Percentiles rank a stretch among this genome's conserved stretches.
Conservation (phyloP, 306 rosid genomes). For the Hippophae gyantsensis region DNA sequence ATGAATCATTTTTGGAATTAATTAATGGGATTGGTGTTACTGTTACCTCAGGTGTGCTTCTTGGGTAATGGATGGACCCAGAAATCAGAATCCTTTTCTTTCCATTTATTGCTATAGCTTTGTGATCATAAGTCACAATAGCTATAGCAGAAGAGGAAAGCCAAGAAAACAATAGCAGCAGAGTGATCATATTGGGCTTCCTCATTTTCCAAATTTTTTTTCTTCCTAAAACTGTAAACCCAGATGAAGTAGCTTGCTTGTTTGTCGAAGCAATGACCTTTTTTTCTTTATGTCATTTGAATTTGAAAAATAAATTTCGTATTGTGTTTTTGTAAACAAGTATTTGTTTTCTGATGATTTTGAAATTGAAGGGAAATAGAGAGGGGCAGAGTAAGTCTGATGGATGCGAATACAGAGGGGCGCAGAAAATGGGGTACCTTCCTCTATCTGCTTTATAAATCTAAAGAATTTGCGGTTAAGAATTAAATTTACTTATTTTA, state of each 20-base stretch:
- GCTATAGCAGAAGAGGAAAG: slow-evolving; percentile 32
- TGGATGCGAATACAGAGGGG: too few species aligned
- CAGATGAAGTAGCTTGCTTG: background rate
- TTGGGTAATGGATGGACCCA: slow-evolving; percentile 95
- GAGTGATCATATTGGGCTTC: slow-evolving; percentile 3
- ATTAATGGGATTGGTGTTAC: too few species aligned
- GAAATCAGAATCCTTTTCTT: slow-evolving; percentile 63
- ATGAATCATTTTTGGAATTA: slow-evolving; percentile 14
- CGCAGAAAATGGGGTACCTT: too few species aligned
- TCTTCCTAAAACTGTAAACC: slow-evolving; percentile 18
- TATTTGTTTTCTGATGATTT: slow-evolving; percentile 12
- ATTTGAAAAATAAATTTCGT: slow-evolving; percentile 22
- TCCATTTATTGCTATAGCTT: slow-evolving; percentile 59
- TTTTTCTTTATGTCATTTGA: slow-evolving; percentile 16
- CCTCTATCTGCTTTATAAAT: too few species aligned
- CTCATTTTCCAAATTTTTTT: slow-evolving; percentile 25
- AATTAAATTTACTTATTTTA: too few species aligned
- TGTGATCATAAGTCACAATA: slow-evolving; percentile 63
- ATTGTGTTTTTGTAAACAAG: slow-evolving; percentile 10
- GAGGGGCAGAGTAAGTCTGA: background rate
- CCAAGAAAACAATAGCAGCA: slow-evolving; percentile 25
- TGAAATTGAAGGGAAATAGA: background rate
- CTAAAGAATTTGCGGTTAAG: too few species aligned
- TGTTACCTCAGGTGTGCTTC: slow-evolving; percentile 86
- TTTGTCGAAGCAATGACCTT: slow-evolving; percentile 20